Evolutionary conservation across 768 basidiomycete species (phyloP).

Genomic region (Stropharia rugosoannulata): DNA sequence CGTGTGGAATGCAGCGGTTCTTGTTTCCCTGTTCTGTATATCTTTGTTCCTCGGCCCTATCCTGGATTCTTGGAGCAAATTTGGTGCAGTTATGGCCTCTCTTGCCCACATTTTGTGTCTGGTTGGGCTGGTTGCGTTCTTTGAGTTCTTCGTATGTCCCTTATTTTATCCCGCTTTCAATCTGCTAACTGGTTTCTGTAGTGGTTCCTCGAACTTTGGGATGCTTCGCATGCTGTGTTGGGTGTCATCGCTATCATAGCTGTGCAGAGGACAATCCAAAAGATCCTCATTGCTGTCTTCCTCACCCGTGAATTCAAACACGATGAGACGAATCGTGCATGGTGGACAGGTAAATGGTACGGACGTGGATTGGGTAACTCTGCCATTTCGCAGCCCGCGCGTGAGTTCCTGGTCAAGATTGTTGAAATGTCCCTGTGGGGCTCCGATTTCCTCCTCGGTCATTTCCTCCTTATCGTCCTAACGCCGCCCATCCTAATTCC

Average conservation of each 20-base stretch:
- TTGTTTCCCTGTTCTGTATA: conserved; percentile 83
- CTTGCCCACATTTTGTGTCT: conserved; percentile 83
- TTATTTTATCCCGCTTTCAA: conserved; percentile 13
- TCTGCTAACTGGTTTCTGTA: conserved; percentile 35
- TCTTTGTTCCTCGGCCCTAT: conserved; percentile 93
- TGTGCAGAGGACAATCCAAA: conserved; percentile 91
- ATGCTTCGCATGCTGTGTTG: conserved; percentile 93
- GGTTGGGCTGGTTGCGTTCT: conserved; percentile 84
- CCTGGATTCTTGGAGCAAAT: conserved; percentile 81
- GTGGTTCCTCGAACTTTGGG: conserved; percentile 98
- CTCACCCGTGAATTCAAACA: conserved; percentile 97
- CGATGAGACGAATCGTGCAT: conserved; percentile 96
- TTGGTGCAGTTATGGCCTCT: conserved; percentile 91
- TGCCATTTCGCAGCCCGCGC: conserved; percentile 91
- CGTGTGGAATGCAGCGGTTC: conserved; percentile 90
- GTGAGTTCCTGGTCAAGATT: conserved; percentile 97
- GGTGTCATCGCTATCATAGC: conserved; percentile 88
- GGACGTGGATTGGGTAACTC: conserved; percentile 90
- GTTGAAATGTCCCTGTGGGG: conserved; percentile 98
- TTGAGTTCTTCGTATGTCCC: conserved; percentile 90
- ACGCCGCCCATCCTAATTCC: conserved; percentile 86
- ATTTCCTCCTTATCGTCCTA: conserved; percentile 84
- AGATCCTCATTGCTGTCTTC: conserved; percentile 92
- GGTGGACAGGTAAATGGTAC: conserved; percentile 99
- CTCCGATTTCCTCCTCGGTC: conserved; percentile 88